These are phyloP conservation scores for Aspergillaceae sp. DNA, from an alignment of 2,329 filamentous ascomycete species.

Conservation along the genomic window DNA sequence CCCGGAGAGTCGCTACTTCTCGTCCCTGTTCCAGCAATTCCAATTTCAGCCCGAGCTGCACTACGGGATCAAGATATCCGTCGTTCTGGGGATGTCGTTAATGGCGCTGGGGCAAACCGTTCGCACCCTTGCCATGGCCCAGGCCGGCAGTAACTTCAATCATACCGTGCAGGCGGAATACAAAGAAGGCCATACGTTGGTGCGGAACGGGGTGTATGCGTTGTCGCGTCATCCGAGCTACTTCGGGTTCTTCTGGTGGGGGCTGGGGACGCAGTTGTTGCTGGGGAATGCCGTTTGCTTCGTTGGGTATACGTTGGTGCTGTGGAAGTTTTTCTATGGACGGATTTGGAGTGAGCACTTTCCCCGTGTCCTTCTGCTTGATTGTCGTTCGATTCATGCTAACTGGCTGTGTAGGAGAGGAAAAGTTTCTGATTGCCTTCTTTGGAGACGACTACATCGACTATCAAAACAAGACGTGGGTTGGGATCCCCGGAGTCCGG, in stretches of 20 bases:
- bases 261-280: constrained; percentile 83
- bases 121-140: constrained; percentile 75
- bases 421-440: constrained; percentile 66
- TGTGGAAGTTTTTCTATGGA: constrained; percentile 76
- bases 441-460: constrained; percentile 73
- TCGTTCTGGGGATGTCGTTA: constrained; percentile 52
- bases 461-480: constrained; percentile 63
- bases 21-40: constrained; percentile 7
- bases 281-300: constrained; percentile 79
- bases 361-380: constrained; percentile 10
- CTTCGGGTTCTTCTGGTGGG: constrained; percentile 99
- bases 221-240: constrained; percentile 79
- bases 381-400: constrained; percentile 2
- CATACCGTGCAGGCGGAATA: constrained; percentile 66
- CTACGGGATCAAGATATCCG: constrained; percentile 23
- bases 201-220: constrained; percentile 72
- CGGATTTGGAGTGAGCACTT: constrained; percentile 54
- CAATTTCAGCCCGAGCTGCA: too few species aligned
- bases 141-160: constrained; percentile 87
- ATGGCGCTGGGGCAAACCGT: constrained; percentile 64
- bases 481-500: constrained; percentile 70
- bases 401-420: constrained; percentile 53
- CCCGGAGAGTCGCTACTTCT: constrained; percentile 36
- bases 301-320: constrained; percentile 59
- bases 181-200: constrained; percentile 66